Percentiles rank a stretch among this genome's conserved stretches.
Conservation (phyloP, 805 yeast species). For the Kockiozyma suomiensis region DNA sequence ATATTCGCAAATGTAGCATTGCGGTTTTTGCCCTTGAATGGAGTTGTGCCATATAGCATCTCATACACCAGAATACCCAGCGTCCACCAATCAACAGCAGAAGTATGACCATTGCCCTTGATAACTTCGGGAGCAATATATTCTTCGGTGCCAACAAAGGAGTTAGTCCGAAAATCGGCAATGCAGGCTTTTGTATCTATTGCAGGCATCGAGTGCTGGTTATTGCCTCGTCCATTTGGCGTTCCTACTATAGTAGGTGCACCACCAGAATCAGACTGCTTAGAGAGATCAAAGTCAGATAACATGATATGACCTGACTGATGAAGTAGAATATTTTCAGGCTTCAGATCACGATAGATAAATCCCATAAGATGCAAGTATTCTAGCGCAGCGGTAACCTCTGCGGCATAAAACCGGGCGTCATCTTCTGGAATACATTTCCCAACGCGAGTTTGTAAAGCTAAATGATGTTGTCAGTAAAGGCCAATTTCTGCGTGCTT, state of each 20-base stretch:
- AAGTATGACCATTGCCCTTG: conserved; percentile 94
- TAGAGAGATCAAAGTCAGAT: conserved; percentile 92
- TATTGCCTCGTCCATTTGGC: conserved; percentile 38
- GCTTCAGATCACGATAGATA: conserved; percentile 93
- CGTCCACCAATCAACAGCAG: conserved; percentile 99
- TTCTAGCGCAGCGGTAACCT: conserved; percentile 95
- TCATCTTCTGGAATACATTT: conserved; percentile 85
- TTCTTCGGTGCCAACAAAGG: conserved; percentile 98
- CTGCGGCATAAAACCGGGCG: conserved; percentile 93
- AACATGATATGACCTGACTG: conserved; percentile 98
- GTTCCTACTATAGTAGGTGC: conserved; percentile 66
- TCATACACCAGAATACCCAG: conserved; percentile 90
- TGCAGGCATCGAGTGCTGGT: conserved; percentile 55
- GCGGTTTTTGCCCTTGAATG: conserved; percentile 89
- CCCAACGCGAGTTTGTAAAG: conserved; percentile 84
- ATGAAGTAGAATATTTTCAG: conserved; percentile 91
- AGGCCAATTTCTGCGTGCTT: background rate
- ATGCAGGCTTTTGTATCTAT: conserved; percentile 93
- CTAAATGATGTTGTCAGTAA: conserved; percentile 42
- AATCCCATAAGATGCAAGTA: conserved; percentile 96
- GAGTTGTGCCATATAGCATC: conserved; percentile 94
- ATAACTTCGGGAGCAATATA: conserved; percentile 98
- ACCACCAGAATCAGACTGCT: conserved; percentile 76
- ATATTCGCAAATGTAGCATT: conserved; percentile 88
- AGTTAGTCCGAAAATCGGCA: conserved; percentile 94